phyloP scores from a whole-genome alignment of 2,329 filamentous ascomycete species.

The Neopestalotiopsis clavispora region DNA sequence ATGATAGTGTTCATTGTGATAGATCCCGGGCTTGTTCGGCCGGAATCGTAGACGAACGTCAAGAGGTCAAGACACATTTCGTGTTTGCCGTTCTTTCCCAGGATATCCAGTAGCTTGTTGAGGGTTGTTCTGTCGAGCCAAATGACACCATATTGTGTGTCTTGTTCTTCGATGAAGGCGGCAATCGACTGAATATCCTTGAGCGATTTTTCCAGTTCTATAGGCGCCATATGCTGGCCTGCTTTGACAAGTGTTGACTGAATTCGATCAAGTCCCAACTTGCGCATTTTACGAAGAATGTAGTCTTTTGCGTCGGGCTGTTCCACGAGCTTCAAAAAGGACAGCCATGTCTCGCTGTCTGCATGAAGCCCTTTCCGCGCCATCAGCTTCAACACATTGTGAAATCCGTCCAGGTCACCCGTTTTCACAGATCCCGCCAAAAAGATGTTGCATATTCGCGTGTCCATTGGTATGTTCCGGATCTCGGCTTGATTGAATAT shows the following conservation, averaged over 20 bases:
- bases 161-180: slow-evolving; percentile 26
- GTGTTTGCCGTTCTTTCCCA: slow-evolving; percentile 26
- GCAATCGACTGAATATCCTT: slow-evolving; percentile 18
- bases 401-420: slow-evolving; percentile 32
- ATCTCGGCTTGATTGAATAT: slow-evolving; percentile 29
- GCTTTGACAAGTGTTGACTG: slow-evolving; percentile 26
- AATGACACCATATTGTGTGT: slow-evolving; percentile 25
- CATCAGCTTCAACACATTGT: slow-evolving; percentile 32
- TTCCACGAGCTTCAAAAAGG: slow-evolving; percentile 44
- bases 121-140: slow-evolving; percentile 34
- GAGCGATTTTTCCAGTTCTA: slow-evolving; percentile 25
- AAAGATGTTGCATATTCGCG: slow-evolving; percentile 31
- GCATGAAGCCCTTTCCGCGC: slow-evolving; percentile 28
- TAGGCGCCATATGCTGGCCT: slow-evolving; percentile 28
- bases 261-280: slow-evolving; percentile 27
- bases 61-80: slow-evolving; percentile 28
- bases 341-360: slow-evolving; percentile 30
- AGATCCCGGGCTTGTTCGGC: slow-evolving; percentile 21
- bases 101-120: slow-evolving; percentile 33
- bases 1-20: slow-evolving; percentile 36
- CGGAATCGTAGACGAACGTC: slow-evolving; percentile 17
- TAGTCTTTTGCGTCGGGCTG: slow-evolving; percentile 45
- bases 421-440: slow-evolving; percentile 28
- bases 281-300: slow-evolving; percentile 45
- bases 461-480: slow-evolving; percentile 29